phyloP scores from a whole-genome alignment of 371 early-diverging fungal genomes.

The Mortierella sp. region DNA sequence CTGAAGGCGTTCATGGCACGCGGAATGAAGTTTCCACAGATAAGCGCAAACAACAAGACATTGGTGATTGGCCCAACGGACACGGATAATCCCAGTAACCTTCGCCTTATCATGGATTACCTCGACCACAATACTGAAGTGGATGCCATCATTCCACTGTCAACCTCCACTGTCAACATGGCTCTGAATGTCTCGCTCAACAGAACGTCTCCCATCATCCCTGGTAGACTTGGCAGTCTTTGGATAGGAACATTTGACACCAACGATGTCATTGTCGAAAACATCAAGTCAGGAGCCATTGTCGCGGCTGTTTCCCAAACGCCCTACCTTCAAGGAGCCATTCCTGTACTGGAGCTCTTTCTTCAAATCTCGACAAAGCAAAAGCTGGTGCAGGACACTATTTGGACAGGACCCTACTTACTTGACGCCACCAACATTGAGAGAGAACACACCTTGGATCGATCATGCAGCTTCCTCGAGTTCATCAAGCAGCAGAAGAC shows the following conservation, averaged over 20 bases:
- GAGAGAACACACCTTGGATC: slow-evolving; percentile 48
- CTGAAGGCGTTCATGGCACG: slow-evolving; percentile 27
- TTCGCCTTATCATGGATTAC: not conserved
- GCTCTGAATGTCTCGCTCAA: slow-evolving; percentile 12
- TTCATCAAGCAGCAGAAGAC: slow-evolving; percentile 53
- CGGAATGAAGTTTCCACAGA: slow-evolving; percentile 11
- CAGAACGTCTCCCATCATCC: slow-evolving; percentile 17
- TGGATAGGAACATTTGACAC: slow-evolving; percentile 50
- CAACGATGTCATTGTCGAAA: slow-evolving; percentile 45
- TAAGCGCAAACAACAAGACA: slow-evolving; percentile 22
- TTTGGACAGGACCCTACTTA: slow-evolving; percentile 56
- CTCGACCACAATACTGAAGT: slow-evolving; percentile 27
- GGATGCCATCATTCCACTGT: slow-evolving; percentile 36
- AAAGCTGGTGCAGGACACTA: slow-evolving; percentile 8
- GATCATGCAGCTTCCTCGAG: slow-evolving; percentile 29
- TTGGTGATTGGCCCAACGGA: slow-evolving; percentile 3
- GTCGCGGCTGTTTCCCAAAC: slow-evolving; percentile 57
- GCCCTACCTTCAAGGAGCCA: slow-evolving; percentile 61
- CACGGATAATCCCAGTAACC: not conserved
- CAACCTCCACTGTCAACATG: slow-evolving; percentile 20
- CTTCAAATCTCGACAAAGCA: slow-evolving; percentile 40
- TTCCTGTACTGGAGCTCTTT: slow-evolving; percentile 62
- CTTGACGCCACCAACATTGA: slow-evolving; percentile 54
- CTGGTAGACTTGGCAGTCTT: slow-evolving; percentile 41
- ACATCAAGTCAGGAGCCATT: slow-evolving; percentile 47